These are phyloP conservation scores for Paratinospora sagittata DNA, from an alignment of 164 flowering plant species.

Conservation along the genomic window DNA sequence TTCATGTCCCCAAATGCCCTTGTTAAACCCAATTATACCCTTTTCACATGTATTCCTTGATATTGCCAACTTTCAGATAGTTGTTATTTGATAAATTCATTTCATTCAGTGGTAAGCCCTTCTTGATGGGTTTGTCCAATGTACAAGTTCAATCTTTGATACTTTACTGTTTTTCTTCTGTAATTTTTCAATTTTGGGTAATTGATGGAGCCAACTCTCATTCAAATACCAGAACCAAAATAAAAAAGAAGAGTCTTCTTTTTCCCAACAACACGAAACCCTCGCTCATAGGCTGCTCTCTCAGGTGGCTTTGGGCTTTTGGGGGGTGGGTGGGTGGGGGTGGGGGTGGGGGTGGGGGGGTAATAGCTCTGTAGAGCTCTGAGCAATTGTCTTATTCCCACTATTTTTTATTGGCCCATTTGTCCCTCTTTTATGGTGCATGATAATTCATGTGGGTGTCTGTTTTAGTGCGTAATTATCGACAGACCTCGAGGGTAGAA, in stretches of 20 bases:
- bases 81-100: background rate
- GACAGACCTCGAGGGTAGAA: background rate
- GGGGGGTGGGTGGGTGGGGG: no score
- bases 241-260: background rate
- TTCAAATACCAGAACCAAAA: background rate
- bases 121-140: no score
- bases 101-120: no score
- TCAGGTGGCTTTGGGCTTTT: background rate
- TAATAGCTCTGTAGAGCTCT: background rate
- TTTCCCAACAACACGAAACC: slow-evolving; percentile 8
- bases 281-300: slow-evolving; percentile 5
- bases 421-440: background rate
- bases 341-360: no score
- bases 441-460: background rate
- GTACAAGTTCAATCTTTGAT: no score
- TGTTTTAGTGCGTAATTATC: background rate
- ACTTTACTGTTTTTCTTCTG: background rate
- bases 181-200: background rate
- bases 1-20: background rate
- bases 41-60: background rate
- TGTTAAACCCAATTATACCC: background rate
- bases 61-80: background rate
- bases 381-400: background rate
- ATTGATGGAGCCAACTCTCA: no score
- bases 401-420: background rate